Conservation (phyloP, 768 basidiomycete species). For the Auriscalpium vulgare region DNA sequence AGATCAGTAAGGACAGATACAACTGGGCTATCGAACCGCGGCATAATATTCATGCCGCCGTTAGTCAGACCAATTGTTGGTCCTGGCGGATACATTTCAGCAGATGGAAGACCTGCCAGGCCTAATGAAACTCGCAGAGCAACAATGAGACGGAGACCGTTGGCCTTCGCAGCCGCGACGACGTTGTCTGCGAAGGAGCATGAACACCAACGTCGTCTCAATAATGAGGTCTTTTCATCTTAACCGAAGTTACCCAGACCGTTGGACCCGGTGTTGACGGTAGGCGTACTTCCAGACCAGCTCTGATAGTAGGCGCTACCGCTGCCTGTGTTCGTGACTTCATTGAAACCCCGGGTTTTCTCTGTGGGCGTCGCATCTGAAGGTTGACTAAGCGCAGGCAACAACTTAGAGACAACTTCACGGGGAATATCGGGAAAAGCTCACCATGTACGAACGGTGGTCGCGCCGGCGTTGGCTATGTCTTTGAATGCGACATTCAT, state of each 20-base stretch:
- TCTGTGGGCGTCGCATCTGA: not conserved
- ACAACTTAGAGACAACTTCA: too few species aligned
- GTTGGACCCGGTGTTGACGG: slow-evolving; percentile 45
- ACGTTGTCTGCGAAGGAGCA: slow-evolving; percentile 32
- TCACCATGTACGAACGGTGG: slow-evolving; percentile 46
- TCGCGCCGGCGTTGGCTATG: slow-evolving; percentile 42
- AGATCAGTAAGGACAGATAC: not conserved
- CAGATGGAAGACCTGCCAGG: not conserved
- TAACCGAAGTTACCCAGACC: slow-evolving; percentile 49
- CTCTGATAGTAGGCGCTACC: slow-evolving; percentile 39
- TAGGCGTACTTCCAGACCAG: slow-evolving; percentile 42
- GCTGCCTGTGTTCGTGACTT: slow-evolving; percentile 39
- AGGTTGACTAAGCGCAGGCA: too few species aligned
- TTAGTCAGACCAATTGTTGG: slow-evolving; percentile 61
- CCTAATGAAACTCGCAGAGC: slow-evolving; percentile 34
- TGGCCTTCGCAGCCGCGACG: slow-evolving; percentile 50
- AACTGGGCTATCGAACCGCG: slow-evolving; percentile 20
- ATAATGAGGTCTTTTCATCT: not conserved
- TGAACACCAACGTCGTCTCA: not conserved
- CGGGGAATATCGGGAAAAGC: too few species aligned
- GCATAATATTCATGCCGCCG: slow-evolving; percentile 58
- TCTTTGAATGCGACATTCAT: slow-evolving; percentile 46
- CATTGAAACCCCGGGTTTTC: slow-evolving; percentile 43
- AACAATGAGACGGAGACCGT: slow-evolving; percentile 54
- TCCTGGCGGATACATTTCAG: slow-evolving; percentile 24